Conservation (phyloP, 192 early-diverging fungal species). For the Coemansia sp. region DNA sequence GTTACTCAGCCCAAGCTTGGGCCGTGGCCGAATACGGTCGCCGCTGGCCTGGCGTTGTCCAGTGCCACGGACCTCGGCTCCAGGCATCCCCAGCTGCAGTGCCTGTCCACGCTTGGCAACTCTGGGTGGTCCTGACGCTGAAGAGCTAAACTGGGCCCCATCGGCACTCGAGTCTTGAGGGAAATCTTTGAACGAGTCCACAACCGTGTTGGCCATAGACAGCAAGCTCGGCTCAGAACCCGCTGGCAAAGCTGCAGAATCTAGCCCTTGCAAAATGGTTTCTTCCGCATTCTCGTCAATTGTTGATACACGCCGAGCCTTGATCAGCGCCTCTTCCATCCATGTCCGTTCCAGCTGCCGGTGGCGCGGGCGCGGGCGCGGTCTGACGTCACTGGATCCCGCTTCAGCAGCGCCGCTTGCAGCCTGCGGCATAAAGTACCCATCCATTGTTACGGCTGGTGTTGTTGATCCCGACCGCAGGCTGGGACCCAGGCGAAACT, state of each 20-base stretch:
- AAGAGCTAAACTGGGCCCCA: conserved; percentile 18
- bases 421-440: conserved; percentile 47
- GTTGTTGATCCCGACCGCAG: conserved; percentile 41
- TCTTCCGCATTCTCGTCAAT: conserved; percentile 51
- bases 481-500: conserved; percentile 54
- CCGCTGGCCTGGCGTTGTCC: conserved; percentile 14
- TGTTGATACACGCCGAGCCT: conserved; percentile 50
- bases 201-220: conserved; percentile 10
- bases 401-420: conserved; percentile 1
- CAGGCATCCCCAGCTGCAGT: conserved; percentile 1
- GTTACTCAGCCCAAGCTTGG: conserved; percentile 15
- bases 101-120: conserved; percentile 26
- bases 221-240: conserved; percentile 10
- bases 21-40: conserved; percentile 4
- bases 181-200: conserved; percentile 5
- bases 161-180: conserved; percentile 12
- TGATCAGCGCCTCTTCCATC: conserved; percentile 56
- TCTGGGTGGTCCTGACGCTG: conserved; percentile 4
- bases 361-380: conserved; percentile 40
- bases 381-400: conserved; percentile 1
- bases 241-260: conserved; percentile 7
- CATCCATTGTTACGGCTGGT: conserved; percentile 53
- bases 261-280: conserved; percentile 42
- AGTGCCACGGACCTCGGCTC: conserved; percentile 6
- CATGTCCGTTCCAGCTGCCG: conserved; percentile 50